A percentile compares a stretch with the other conserved stretches of the same genome.
These are phyloP conservation scores for Alternaria infectoria DNA, from an alignment of 2,329 filamentous ascomycete species.

Conservation along the genomic window DNA sequence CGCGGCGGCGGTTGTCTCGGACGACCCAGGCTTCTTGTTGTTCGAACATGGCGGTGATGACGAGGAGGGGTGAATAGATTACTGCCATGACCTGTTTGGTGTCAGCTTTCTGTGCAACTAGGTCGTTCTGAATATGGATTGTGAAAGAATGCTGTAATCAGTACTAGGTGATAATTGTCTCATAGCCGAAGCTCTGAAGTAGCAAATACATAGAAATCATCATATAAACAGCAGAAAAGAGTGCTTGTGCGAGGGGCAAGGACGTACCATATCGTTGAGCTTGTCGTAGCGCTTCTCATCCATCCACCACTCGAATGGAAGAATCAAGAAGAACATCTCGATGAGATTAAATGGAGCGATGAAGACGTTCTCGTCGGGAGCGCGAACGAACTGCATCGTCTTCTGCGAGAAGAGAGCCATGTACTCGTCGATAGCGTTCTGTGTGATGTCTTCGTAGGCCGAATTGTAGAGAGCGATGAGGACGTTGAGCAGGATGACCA, in stretches of 20 bases:
- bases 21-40: slow-evolving; percentile 62
- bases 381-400: slow-evolving; percentile 95
- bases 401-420: slow-evolving; percentile 92
- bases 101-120: background rate
- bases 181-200: slow-evolving; percentile 99
- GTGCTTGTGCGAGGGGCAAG: too few relatives aligned
- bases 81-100: slow-evolving; percentile 69
- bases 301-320: slow-evolving; percentile 97
- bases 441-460: slow-evolving; percentile 92
- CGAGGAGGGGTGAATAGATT: slow-evolving; percentile 82
- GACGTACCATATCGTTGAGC: slow-evolving; percentile 73
- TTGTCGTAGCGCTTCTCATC: slow-evolving; percentile 73
- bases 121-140: background rate
- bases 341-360: slow-evolving; percentile 95
- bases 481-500: slow-evolving; percentile 93
- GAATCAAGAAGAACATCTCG: slow-evolving; percentile 78
- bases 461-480: slow-evolving; percentile 97
- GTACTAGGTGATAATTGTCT: slow-evolving; percentile 94
- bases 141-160: slow-evolving; percentile 61
- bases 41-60: slow-evolving; percentile 73
- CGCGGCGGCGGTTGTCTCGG: slow-evolving; percentile 73
- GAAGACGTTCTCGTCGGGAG: slow-evolving; percentile 97
- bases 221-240: slow-evolving; percentile 61
- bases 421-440: slow-evolving; percentile 92
- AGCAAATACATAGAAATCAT: slow-evolving; percentile 99